These are phyloP conservation scores for Raffaelea deltoideospora DNA, from an alignment of 2,329 filamentous ascomycete genomes.

Conservation along the genomic window DNA sequence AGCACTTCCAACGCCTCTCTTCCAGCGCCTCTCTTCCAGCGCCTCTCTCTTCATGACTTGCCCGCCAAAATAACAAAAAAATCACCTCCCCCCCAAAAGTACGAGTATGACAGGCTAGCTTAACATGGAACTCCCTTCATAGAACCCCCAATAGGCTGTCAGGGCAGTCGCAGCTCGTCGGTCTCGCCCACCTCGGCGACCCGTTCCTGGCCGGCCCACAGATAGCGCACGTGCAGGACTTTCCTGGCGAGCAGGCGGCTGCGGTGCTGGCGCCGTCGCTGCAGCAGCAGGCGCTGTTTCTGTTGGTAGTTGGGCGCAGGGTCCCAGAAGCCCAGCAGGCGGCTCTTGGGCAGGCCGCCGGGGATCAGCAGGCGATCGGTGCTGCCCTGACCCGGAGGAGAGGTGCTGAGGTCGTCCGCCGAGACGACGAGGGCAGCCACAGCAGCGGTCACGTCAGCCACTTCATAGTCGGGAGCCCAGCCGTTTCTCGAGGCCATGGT, in stretches of 20 bases:
- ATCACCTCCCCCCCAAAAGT: too few species aligned
- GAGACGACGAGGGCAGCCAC: conserved; percentile 25
- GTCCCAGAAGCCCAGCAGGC: conserved; percentile 35
- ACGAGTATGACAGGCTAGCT: too few species aligned
- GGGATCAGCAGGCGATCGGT: conserved; percentile 20
- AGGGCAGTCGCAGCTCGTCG: conserved; percentile 20
- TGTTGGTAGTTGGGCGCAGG: conserved; percentile 21
- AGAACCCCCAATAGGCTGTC: too few species aligned
- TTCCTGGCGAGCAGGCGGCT: conserved; percentile 15
- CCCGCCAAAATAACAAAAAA: too few species aligned
- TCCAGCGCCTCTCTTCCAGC: too few species aligned
- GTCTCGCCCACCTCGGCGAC: conserved; percentile 21
- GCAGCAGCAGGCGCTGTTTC: not conserved
- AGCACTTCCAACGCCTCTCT: too few species aligned
- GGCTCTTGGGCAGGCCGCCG: conserved; percentile 24
- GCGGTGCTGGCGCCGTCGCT: not conserved
- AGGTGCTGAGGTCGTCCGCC: too few species aligned
- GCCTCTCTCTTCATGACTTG: too few species aligned
- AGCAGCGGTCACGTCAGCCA: conserved; percentile 33
- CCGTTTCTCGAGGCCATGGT: conserved; percentile 12
- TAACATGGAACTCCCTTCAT: too few species aligned
- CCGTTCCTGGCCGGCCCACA: conserved; percentile 20
- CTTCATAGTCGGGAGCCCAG: conserved; percentile 18
- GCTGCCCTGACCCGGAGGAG: conserved; percentile 12
- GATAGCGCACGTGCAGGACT: conserved; percentile 29